Percentiles rank a stretch among this genome's conserved stretches.
Conservation (phyloP, 768 basidiomycete genomes). For the Boletus sensibilis region DNA sequence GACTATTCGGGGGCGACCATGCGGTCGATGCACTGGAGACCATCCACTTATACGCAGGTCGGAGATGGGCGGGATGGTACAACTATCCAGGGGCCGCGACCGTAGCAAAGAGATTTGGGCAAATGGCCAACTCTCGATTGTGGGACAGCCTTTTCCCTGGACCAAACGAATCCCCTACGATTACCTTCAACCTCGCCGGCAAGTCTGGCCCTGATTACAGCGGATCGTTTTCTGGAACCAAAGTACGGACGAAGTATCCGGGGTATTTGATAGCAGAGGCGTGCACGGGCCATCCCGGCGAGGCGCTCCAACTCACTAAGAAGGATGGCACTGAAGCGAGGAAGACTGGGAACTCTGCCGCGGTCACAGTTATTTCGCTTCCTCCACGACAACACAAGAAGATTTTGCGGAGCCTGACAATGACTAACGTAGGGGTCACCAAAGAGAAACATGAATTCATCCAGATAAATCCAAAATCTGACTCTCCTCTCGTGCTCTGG, state of each 20-base stretch:
- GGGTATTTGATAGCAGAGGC: slow-evolving; percentile 46
- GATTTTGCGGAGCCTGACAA: neutral
- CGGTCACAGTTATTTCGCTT: slow-evolving; percentile 19
- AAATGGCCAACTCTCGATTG: slow-evolving; percentile 24
- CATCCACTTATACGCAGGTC: slow-evolving; percentile 32
- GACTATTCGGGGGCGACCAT: slow-evolving; percentile 34
- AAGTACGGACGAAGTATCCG: slow-evolving; percentile 49
- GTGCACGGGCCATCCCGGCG: neutral
- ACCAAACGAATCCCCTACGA: slow-evolving; percentile 23
- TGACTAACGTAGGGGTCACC: neutral
- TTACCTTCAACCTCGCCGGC: slow-evolving; percentile 30
- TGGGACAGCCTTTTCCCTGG: slow-evolving; percentile 38
- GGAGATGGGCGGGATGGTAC: slow-evolving; percentile 37
- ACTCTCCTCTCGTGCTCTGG: slow-evolving; percentile 7
- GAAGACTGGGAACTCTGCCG: slow-evolving; percentile 13
- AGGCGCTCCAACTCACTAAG: slow-evolving; percentile 2
- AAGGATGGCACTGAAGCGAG: slow-evolving; percentile 4
- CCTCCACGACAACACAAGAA: slow-evolving; percentile 1
- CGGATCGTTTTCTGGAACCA: slow-evolving; percentile 67
- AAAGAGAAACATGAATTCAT: slow-evolving; percentile 2
- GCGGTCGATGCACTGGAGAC: slow-evolving; percentile 33
- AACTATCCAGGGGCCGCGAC: slow-evolving; percentile 34
- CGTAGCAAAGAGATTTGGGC: slow-evolving; percentile 35
- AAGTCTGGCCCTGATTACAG: slow-evolving; percentile 61
- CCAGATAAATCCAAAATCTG: slow-evolving; percentile 7